These are phyloP conservation scores for Coprinellus aureogranulatus DNA, from an alignment of 768 basidiomycete species.

Conservation along the genomic window DNA sequence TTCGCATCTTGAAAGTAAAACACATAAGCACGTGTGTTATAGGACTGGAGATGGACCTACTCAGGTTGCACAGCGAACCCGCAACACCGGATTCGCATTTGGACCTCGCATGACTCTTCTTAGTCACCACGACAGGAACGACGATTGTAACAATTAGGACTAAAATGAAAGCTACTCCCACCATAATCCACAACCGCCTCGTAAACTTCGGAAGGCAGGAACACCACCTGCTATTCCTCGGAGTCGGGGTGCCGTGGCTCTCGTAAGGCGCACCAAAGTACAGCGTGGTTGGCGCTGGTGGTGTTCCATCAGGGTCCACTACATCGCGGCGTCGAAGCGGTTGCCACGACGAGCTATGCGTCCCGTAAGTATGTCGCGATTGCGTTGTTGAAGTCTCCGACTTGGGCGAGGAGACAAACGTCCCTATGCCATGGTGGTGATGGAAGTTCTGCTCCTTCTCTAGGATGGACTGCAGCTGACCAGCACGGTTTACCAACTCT, in stretches of 20 bases:
- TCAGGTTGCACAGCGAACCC: constrained; percentile 54
- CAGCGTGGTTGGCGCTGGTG: background rate
- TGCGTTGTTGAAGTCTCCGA: background rate
- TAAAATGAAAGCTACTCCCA: constrained; percentile 31
- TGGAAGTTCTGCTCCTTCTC: constrained; percentile 56
- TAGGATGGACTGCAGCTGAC: constrained; percentile 45
- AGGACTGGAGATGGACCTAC: constrained; percentile 33
- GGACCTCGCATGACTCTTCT: constrained; percentile 20
- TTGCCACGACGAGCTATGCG: background rate
- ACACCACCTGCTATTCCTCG: background rate
- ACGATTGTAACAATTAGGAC: constrained; percentile 41
- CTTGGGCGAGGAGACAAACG: background rate
- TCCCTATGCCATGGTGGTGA: constrained; percentile 11
- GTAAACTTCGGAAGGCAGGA: constrained; percentile 8
- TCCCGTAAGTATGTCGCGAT: background rate
- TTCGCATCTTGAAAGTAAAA: constrained; percentile 47
- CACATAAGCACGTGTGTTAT: constrained; percentile 8
- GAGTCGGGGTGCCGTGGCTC: too few species aligned
- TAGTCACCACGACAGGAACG: constrained; percentile 43
- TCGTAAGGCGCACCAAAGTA: background rate
- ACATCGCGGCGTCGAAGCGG: background rate
- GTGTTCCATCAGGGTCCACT: background rate
- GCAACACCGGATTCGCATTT: constrained; percentile 43
- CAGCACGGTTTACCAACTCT: constrained; percentile 50
- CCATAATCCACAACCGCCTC: constrained; percentile 12